Percentiles rank a stretch among this genome's conserved stretches.
Evolutionary conservation across 2,329 filamentous ascomycete species (phyloP).

Genomic region (Fulvia fulva): DNA sequence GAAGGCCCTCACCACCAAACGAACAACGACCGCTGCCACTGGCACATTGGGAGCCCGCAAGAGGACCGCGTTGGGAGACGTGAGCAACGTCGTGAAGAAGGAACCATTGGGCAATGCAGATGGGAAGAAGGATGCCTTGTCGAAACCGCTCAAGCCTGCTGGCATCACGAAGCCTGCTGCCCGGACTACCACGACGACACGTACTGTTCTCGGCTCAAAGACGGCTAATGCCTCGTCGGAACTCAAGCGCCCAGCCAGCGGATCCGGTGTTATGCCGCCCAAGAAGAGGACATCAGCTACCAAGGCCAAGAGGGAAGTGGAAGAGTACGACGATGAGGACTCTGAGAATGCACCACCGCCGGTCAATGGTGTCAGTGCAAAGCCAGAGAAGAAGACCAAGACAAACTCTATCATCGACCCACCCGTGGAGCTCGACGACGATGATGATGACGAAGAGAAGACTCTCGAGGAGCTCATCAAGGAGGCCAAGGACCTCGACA

Average conservation of each 20-base stretch:
- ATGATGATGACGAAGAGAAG: constrained; percentile 35
- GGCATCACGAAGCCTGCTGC: constrained; percentile 69
- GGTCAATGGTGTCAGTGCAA: constrained; percentile 41
- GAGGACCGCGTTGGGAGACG: constrained; percentile 83
- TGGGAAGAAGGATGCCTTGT: constrained; percentile 45
- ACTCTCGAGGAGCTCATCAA: constrained; percentile 36
- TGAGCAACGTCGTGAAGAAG: constrained; percentile 88
- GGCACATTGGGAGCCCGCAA: constrained; percentile 52
- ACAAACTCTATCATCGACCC: constrained; percentile 33
- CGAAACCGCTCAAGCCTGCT: constrained; percentile 67
- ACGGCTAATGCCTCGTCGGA: constrained; percentile 62
- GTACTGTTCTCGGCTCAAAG: constrained; percentile 63
- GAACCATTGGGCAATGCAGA: constrained; percentile 61
- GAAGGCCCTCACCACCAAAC: constrained; percentile 45
- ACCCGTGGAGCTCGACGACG: constrained; percentile 28
- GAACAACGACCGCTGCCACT: constrained; percentile 41
- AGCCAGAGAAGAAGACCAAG: constrained; percentile 46
- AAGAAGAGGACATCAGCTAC: constrained; percentile 63
- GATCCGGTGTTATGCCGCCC: constrained; percentile 62
- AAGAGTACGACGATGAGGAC: constrained; percentile 55
- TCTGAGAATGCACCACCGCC: constrained; percentile 65
- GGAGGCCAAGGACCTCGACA: constrained; percentile 65
- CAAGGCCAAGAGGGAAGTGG: constrained; percentile 46
- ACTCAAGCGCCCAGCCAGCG: constrained; percentile 68
- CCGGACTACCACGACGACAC: constrained; percentile 51